Evolutionary conservation across 306 rosid genomes (phyloP), one percentile per base, ranked within the genome.

Genomic region (Senna siamea): DNA sequence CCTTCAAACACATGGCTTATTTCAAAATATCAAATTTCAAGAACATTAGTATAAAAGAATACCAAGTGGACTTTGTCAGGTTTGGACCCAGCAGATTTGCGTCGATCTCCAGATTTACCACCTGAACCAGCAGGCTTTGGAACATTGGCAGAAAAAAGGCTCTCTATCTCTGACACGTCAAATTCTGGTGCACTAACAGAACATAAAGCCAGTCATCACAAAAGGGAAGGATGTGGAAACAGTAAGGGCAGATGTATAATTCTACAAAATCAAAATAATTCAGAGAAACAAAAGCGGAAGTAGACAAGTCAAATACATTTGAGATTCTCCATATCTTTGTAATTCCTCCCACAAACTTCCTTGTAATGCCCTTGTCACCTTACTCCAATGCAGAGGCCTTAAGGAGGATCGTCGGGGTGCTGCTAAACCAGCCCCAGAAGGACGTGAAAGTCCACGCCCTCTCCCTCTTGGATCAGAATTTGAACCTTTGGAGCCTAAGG

Each of bases 331-430:
- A 60, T 26, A 80, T 85, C 87, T 88, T 80, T 91, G 98, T 71
- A 94, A 79, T 78, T 91, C 96, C 26, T 94, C 97, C 98, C 98
- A 94, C 77, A 94, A 74, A 85, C 98, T 94, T 73, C 98, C 98
- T 84, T 94, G 88, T 70, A 91, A 61, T 17, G 89, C 95, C 77
- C 93, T 87, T 51, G 96, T 76, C 10, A 94, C 95, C 85, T 94
- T 94, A 84, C 93, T 91, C 98, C 98, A 94, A 59, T 94, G 95
- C 55, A 89, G 75, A 57, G 97, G 97, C 75, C 89, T 94, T 68
- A 88, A 85, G 44, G 96, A 82, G 77, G 98, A 89, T 69, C 88
- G 66, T 40, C 88, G 88, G 60, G 92, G 55, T 30, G 78, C 87
- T 70, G 74, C 63, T n/a, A 78, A 85, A 61, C 89, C 84, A 69